Base-by-base conservation (phyloP, 352 stramenopile genomes). In the Globisporangium heterothallicum region DNA sequence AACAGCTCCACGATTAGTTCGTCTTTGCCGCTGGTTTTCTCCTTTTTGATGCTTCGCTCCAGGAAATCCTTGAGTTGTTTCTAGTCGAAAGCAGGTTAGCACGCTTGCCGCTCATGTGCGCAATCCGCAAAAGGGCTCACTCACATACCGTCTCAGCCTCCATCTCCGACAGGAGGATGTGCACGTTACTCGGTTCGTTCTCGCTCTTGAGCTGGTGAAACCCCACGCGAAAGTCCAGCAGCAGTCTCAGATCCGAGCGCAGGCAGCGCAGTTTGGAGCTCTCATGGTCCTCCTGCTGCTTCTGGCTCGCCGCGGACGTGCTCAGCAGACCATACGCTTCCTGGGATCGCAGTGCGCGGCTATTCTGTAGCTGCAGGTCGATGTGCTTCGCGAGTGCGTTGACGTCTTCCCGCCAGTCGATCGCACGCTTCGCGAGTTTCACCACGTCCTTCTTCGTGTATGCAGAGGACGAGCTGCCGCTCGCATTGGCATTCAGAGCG, bases 341-440 rank as follows among this genome's bases (percentile, higher is more conserved):
- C 19, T 80, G 71, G 1, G 62, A 64, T 2, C 79, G 74, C 45
- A 92, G 55, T 0, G 72, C 65, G 5, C 81, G 78, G 55, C 79
- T 89, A 45, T 84, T 62, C 41, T 91, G 68, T 16, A 93, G 48
- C 53, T 93, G 82, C 4, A 79, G 26, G 7, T 86, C 76, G 29
- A 91, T 91, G 48, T 89, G 73, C 51, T 84, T 88, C 10, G 78
- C 67, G 22, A 93, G 53, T 30, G 72, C 74, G 19, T 69, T 74
- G 40, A 88, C 78, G 41, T 91, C 78, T 8, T 83, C 78, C 1
- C 75, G 78, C 82, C 82, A 93, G 42, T 86, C 72, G 36, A 70
- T 70, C 3, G 76, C 72, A 25, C 71, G 74, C 50, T 75, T 74
- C 8, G 67, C 68, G 6, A 91, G 59, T 1, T 63, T 62, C 36